Evolutionary conservation across 2,329 filamentous ascomycete species (phyloP), one percentile per base, ranked within the genome.

Genomic region (Hortaea sp.): DNA sequence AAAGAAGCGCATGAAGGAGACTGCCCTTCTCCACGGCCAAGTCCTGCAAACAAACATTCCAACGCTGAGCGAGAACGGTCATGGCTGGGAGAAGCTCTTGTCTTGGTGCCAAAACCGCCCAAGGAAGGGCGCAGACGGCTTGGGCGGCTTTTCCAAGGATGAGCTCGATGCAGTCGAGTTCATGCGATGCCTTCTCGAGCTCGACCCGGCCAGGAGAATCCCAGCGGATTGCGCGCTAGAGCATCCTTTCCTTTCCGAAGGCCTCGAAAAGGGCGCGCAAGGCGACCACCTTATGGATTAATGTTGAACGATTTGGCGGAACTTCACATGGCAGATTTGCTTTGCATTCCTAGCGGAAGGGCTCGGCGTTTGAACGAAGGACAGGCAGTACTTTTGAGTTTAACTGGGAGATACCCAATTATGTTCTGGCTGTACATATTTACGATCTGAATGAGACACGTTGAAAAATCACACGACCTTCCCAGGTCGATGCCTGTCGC

Each of bases 1-100:
- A 42, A 76, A 76, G 38, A 82, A 78, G 61, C 81, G 82, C 48
- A 97, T 98, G 90, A 85, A 84, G 61, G 73, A 78, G 31, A 85
- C 84, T 3, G 88, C 87, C 0, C 72, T 88, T 12, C 72, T 95
- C 43, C 92, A 98, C 61, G 92, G 92, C 1, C 86, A 89, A 58
- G 81, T 94, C 48, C 88, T 97, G 53, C 88, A 98, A 66, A 92
- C 87, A 0, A 94, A 80, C 49, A 88, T 98, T 47, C 90, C 90
- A 1, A 95, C 87, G 1, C 84, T 98, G 55, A 87, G 86, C 39
- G 81, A 85, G 54, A 78, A 81, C 39, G 92, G 92, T 0, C 94
- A 94, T 64, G 82, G 79, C 5, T 81, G 95, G 57, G 88, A 95
- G 66, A 92, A 94, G 69, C 92, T 98, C 56, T 83, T 98, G 52